Base-by-base conservation (phyloP, 148 eudicot genomes). In the Heliosperma pusillum region DNA sequence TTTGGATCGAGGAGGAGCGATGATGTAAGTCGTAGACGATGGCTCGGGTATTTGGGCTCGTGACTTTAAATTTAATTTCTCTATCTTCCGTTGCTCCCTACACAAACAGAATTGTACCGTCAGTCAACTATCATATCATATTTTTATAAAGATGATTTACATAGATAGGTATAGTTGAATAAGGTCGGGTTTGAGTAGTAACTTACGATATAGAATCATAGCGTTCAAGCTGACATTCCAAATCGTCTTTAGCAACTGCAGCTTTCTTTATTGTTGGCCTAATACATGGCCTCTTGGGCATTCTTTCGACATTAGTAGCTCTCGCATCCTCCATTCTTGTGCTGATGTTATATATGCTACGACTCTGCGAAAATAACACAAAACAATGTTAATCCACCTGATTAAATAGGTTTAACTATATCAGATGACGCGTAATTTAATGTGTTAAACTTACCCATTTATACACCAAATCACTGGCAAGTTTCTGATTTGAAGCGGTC, bases 391-490 rank as follows among this genome's bases (percentile, higher is more conserved):
- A 33, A 2, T 33, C 10, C 11, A 15, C 53, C 53, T 47, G 53
- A 47, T 47, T 47, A 15, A 47, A 10, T 47, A 47, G 53, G 40
- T 33, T 33, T 11, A 47, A 11, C 8, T 42, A 42, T 33, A 47
- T 10, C 27, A 20, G 11, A 20, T 59, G 3, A 3, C 7, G 60
- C 2, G 26, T 22, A 20, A 2, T 20, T 7, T n/a, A n/a, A 0
- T 1, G 16, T 9, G 5, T 40, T 66, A 27, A 53, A 80, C 81
- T 72, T 88, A 93, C 98, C 98, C 98, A 93, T 86, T 89, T 87
- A 71, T 93, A 91, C 53, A 93, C 97, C 85, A 93, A 75, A 60
- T 93, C 95, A 79, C 86, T 89, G 8, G 98, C 98, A 76, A 93
- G 88, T 76, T 86, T 93, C 66, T 88, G 81, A 78, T 93, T 93